A percentile compares a stretch with the other conserved stretches of the same genome.
These are phyloP conservation scores for Apiotrichum montevideense DNA, from an alignment of 1,284 basidiomycete genomes.

Conservation along the genomic window DNA sequence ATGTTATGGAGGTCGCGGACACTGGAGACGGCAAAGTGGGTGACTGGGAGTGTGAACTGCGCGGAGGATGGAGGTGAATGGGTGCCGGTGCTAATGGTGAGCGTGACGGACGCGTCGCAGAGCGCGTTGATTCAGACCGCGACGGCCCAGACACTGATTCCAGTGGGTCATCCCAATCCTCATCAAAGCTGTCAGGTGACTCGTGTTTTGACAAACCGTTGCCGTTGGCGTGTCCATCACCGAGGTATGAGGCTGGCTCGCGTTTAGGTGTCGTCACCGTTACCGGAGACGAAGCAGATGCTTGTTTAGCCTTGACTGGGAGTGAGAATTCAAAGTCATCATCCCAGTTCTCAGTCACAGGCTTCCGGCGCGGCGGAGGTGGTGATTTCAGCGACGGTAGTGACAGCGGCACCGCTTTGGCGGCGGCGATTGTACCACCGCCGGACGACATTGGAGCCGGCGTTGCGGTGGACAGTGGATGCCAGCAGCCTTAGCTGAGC, in stretches of 20 bases:
- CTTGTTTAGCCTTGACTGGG: constrained; percentile 3
- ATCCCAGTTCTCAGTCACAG: constrained; percentile 42
- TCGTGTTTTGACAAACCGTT: constrained; percentile 1
- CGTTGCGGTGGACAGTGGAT: too few relatives aligned
- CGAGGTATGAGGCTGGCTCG: background rate
- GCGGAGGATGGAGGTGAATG: constrained; percentile 5
- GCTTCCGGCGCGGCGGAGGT: background rate
- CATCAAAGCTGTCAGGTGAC: constrained; percentile 16
- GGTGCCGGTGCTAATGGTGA: background rate
- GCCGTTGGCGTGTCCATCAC: constrained; percentile 2
- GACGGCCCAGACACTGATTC: constrained; percentile 12
- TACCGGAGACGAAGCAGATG: background rate
- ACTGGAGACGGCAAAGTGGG: constrained; percentile 5
- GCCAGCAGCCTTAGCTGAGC: too few relatives aligned
- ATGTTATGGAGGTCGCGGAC: background rate
- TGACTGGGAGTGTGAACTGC: constrained; percentile 11
- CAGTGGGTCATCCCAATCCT: constrained; percentile 18
- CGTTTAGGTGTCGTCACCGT: constrained; percentile 6
- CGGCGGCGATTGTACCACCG: constrained; percentile 2
- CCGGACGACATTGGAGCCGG: constrained; percentile 3
- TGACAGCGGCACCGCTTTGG: background rate
- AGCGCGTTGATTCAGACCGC: background rate
- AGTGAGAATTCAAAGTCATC: constrained; percentile 44
- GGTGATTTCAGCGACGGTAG: background rate
- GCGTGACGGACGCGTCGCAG: constrained; percentile 3